Conservation (phyloP, 306 rosid genomes). For the Castanea crenata region DNA sequence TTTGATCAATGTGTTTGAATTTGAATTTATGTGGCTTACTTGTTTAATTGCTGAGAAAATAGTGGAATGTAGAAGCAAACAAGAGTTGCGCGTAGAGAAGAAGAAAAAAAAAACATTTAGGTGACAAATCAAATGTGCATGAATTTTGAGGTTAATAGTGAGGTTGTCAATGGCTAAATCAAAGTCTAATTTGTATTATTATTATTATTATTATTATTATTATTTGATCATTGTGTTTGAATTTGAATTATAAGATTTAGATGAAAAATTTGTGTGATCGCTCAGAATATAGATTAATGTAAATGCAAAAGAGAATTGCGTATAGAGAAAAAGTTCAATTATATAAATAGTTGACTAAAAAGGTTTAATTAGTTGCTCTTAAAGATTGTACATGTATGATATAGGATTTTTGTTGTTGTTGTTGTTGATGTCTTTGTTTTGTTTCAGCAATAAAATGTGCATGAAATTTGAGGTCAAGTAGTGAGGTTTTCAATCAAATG, state of each 20-base stretch:
- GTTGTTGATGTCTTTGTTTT: too few species aligned
- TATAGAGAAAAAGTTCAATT: too few species aligned
- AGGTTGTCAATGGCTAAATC: not conserved
- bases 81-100: not conserved
- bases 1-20: not conserved
- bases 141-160: too few species aligned
- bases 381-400: too few species aligned
- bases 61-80: not conserved
- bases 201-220: slow-evolving; percentile 5
- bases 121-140: too few species aligned
- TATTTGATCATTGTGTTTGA: not conserved
- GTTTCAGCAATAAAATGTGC: not conserved
- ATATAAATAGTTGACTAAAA: too few species aligned
- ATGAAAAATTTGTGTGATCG: not conserved
- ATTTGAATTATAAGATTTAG: not conserved
- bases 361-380: too few species aligned
- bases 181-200: slow-evolving; percentile 6
- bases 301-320: not conserved
- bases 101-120: too few species aligned
- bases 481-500: not conserved
- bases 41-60: not conserved
- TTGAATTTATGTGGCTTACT: slow-evolving; percentile 1
- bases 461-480: not conserved
- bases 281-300: not conserved
- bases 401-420: too few species aligned